These are phyloP conservation scores for Mycena sp. DNA, from an alignment of 1,284 basidiomycete species.

Conservation along the genomic window DNA sequence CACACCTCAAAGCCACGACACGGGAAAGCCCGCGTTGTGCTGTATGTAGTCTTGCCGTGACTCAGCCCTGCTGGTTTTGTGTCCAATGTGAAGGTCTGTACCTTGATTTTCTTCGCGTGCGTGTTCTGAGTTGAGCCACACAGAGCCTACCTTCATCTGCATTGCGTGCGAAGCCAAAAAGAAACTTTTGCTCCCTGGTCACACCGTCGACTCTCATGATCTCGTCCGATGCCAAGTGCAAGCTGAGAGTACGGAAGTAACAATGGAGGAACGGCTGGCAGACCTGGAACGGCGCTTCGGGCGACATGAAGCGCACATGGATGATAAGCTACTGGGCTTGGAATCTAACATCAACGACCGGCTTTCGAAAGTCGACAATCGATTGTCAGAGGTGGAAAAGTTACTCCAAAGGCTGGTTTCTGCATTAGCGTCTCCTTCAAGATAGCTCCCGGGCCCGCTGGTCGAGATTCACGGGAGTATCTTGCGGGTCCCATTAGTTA, in stretches of 20 bases:
- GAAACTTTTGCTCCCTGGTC: conserved; percentile 6
- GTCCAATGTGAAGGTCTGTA: conserved; percentile 39
- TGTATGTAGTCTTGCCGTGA: conserved; percentile 16
- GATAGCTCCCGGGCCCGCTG: too few relatives aligned
- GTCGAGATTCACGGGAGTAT: too few relatives aligned
- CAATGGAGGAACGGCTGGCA: conserved; percentile 32
- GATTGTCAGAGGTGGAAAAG: conserved; percentile 1
- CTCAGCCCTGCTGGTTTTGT: conserved; percentile 41
- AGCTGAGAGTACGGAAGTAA: conserved; percentile 22
- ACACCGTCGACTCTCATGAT: conserved; percentile 31
- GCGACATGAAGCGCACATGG: too few relatives aligned
- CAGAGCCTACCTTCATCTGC: conserved; percentile 29
- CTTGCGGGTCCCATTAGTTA: too few relatives aligned
- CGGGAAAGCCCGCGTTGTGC: conserved; percentile 15
- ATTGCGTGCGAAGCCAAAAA: conserved; percentile 20
- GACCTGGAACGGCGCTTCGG: too few relatives aligned
- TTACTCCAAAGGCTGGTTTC: too few relatives aligned
- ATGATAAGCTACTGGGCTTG: too few relatives aligned
- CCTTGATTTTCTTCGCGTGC: too few relatives aligned
- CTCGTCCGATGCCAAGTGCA: conserved; percentile 34
- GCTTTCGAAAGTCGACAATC: conserved; percentile 16
- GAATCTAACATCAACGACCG: background rate
- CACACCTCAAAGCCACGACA: background rate
- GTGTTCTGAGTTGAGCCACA: background rate
- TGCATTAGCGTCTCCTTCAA: too few relatives aligned